Conservation (phyloP, 2,329 filamentous ascomycete genomes). For the Fusarium staphyleae region DNA sequence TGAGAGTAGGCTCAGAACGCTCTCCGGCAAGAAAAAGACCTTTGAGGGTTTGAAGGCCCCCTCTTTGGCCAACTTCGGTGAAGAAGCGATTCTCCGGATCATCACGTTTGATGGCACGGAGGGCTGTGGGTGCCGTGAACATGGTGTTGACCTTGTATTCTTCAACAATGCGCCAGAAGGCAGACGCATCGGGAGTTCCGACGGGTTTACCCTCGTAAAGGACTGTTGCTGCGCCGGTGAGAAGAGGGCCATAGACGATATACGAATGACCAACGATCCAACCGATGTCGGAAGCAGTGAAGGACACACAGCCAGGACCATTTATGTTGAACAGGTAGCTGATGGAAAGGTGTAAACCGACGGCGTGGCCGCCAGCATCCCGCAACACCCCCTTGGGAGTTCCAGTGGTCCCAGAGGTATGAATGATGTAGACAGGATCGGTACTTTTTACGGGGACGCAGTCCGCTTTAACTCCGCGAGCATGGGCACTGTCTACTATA, state of each 20-base stretch:
- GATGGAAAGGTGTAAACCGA: conserved; percentile 82
- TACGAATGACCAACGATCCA: conserved; percentile 78
- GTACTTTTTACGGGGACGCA: conserved; percentile 80
- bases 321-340: conserved; percentile 83
- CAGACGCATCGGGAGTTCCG: conserved; percentile 84
- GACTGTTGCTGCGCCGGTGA: conserved; percentile 84
- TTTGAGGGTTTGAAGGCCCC: conserved; percentile 74
- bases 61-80: conserved; percentile 66
- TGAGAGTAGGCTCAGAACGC: conserved; percentile 84
- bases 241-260: conserved; percentile 86
- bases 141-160: conserved; percentile 85
- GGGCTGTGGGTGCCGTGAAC: conserved; percentile 86
- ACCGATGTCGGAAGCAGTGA: conserved; percentile 85
- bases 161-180: conserved; percentile 86
- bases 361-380: conserved; percentile 85
- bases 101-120: conserved; percentile 86
- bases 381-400: conserved; percentile 83
- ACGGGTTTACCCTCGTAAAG: conserved; percentile 95
- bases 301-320: conserved; percentile 78
- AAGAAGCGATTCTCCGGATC: conserved; percentile 78
- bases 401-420: conserved; percentile 85
- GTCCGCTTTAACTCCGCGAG: conserved; percentile 71
- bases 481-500: conserved; percentile 73
- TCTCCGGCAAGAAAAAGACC: conserved; percentile 89
- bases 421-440: conserved; percentile 89